Percentiles rank a stretch among this genome's conserved stretches.
phyloP scores from a whole-genome alignment of 441 rosid species.

The Macaranga tanarius region DNA sequence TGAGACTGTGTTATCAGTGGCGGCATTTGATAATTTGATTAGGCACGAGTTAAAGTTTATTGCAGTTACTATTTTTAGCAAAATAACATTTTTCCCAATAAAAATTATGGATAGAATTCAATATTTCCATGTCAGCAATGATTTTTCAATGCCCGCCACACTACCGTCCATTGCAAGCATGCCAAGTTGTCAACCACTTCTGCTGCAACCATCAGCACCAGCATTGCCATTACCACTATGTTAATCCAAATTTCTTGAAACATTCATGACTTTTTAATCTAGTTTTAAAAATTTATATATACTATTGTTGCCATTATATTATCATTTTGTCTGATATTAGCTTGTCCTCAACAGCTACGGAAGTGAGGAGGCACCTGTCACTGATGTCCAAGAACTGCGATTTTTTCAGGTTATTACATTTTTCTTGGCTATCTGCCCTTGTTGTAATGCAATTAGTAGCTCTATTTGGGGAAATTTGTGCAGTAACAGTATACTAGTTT shows the following conservation, averaged over 20 bases:
- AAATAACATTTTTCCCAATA: neutral
- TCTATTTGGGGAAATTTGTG: neutral
- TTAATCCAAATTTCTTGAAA: neutral
- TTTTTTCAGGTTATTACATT: slow-evolving; percentile 53
- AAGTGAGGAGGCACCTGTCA: slow-evolving; percentile 63
- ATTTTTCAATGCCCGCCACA: neutral
- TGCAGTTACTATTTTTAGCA: neutral
- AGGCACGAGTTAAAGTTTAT: neutral
- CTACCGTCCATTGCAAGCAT: neutral
- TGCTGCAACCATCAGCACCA: neutral
- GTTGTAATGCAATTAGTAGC: neutral
- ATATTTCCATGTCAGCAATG: neutral
- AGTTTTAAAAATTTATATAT: neutral
- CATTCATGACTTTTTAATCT: neutral
- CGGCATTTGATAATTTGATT: neutral
- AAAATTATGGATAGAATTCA: no score
- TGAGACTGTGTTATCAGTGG: neutral
- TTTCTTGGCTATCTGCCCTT: slow-evolving; percentile 16
- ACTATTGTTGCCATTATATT: neutral
- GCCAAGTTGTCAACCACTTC: no score
- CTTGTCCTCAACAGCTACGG: slow-evolving; percentile 70
- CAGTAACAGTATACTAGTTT: neutral
- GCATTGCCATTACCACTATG: neutral
- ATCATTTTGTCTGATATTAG: slow-evolving; percentile 13
- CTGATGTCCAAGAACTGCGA: slow-evolving; percentile 52